Conservation (phyloP, 495 filamentous ascomycete genomes). For the Penicillium daleae region DNA sequence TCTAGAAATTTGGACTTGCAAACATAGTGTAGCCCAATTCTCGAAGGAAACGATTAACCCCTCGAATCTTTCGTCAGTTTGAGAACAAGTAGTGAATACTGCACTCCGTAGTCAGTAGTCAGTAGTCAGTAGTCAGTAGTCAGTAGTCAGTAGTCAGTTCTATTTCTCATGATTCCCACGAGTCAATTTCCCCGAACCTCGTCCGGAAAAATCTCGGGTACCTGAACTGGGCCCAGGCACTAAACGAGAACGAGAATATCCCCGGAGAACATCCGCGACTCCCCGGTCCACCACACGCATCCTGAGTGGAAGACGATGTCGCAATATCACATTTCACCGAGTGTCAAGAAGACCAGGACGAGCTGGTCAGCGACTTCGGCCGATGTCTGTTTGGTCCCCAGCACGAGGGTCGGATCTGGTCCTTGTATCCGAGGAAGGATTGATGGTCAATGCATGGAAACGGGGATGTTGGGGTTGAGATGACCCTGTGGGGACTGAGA, state of each 20-base stretch:
- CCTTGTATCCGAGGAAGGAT: neutral
- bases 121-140: too few relatives aligned
- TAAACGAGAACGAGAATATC: neutral
- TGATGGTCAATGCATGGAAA: neutral
- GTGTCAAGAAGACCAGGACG: neutral
- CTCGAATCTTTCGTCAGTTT: neutral
- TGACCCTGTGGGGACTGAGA: neutral
- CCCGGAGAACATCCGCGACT: neutral
- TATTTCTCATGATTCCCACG: neutral
- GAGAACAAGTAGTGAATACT: neutral
- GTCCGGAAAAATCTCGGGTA: neutral
- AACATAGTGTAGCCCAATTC: neutral
- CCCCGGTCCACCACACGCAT: conserved; percentile 3
- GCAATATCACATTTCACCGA: conserved; percentile 8
- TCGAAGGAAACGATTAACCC: neutral
- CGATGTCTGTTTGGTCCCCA: neutral
- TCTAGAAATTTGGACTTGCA: neutral
- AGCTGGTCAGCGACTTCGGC: conserved; percentile 5
- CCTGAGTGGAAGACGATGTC: conserved; percentile 17
- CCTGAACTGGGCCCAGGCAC: conserved; percentile 12
- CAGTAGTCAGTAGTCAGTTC: too few relatives aligned
- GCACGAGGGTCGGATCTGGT: neutral
- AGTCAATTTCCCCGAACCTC: neutral
- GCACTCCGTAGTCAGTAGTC: neutral
- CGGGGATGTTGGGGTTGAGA: neutral